Evolutionary conservation across 2,329 filamentous ascomycete species (phyloP), one percentile per base, ranked within the genome.

Genomic region (Colletotrichum salicis): DNA sequence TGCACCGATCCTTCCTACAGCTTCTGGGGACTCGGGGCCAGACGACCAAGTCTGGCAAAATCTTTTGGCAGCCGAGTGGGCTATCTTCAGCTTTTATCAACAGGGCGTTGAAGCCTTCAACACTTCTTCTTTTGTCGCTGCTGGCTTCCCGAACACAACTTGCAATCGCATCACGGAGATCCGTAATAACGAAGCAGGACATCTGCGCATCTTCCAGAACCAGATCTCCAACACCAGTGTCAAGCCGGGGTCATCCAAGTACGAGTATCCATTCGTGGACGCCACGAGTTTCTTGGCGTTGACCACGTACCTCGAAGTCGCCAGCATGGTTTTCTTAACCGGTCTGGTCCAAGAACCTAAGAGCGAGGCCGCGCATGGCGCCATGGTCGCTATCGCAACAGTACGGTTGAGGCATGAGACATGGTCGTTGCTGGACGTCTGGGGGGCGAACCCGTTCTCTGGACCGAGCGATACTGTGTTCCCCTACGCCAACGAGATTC

Each of bases 1-100:
- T 22, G 19, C 19, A 3, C 41, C 41, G 19, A 22, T 22, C 41
- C 41, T 48, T 19, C 19, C 41, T 22, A 48, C 41, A 48, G 61
- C 19, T 11, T 54, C 45, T 6, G 48, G 61, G 12, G n/a, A 54
- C 4, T 76, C 81, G 1, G 82, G 77, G 2, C 75, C 77, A 4
- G 84, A 85, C 59, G 84, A 86, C 66, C 71, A 80, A 11, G 79
- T 85, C 13, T 85, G 81, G 75, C 84, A 85, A 75, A 85, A 85
- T 69, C 78, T 86, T 3, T 78, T 85, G 1, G 75, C 77, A 29
- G 84, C 84, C 19, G 84, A 85, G 76, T 85, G 83, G 84, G 76
- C 80, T 27, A 84, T 86, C 73, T 86, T 80, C 76, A 76, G 74
- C 51, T 85, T 86, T 75, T 85, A 86, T 75, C 79, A 48, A 48